Evolutionary conservation across 108 stramenopile genomes (phyloP).

Genomic region (Conticribra guillardii): DNA sequence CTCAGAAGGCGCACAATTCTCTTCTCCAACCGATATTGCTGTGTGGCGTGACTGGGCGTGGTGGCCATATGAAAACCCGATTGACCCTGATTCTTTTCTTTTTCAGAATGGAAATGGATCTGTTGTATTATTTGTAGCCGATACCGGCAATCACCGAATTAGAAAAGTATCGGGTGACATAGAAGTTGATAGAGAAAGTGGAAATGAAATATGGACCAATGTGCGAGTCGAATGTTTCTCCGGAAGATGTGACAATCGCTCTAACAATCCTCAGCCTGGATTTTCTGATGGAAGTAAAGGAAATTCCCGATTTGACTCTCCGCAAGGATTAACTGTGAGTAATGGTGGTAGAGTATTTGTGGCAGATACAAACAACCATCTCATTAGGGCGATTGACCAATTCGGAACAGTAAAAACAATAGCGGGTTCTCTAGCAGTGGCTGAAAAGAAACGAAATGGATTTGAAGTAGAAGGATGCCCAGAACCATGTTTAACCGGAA

Average conservation of each 20-base stretch:
- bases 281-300: constrained; percentile 67
- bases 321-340: constrained; percentile 70
- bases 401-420: constrained; percentile 63
- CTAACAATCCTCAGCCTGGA: constrained; percentile 60
- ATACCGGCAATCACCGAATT: constrained; percentile 85
- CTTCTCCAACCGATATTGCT: constrained; percentile 69
- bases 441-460: constrained; percentile 31
- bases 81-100: constrained; percentile 49
- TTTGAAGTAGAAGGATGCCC: constrained; percentile 42
- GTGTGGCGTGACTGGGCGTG: constrained; percentile 69
- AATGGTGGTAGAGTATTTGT: constrained; percentile 67
- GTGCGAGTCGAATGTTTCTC: constrained; percentile 62
- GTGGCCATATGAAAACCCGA: constrained; percentile 46
- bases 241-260: constrained; percentile 47
- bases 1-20: constrained; percentile 60
- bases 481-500: constrained; percentile 71
- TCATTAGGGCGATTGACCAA: constrained; percentile 59
- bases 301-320: constrained; percentile 73
- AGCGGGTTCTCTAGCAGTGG: constrained; percentile 47
- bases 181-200: constrained; percentile 21
- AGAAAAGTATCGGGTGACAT: constrained; percentile 53
- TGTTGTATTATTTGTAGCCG: constrained; percentile 64
- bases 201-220: constrained; percentile 50
- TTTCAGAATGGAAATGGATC: constrained; percentile 48
- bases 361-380: constrained; percentile 89